Evolutionary conservation across 2,329 filamentous ascomycete species (phyloP).

Genomic region (Parastagonospora nodorum): DNA sequence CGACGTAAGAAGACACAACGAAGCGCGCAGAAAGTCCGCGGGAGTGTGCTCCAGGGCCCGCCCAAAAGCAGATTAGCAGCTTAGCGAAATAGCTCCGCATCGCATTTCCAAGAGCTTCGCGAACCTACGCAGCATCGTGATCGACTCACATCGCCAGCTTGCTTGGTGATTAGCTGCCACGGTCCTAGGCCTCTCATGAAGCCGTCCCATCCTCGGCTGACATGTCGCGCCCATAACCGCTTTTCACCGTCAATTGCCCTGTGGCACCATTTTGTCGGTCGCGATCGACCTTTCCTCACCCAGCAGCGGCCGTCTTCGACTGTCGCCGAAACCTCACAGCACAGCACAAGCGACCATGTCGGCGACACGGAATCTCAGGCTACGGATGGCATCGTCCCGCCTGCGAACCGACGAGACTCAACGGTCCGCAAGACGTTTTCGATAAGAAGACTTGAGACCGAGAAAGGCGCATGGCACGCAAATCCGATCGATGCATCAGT

Average conservation of each 20-base stretch:
- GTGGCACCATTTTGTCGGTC: conserved; percentile 41
- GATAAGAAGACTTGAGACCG: no score
- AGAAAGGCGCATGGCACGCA: no score
- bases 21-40: conserved; percentile 15
- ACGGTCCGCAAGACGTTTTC: no score
- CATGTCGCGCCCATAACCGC: conserved; percentile 41
- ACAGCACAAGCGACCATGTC: not conserved
- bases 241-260: conserved; percentile 38
- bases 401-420: no score
- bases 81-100: conserved; percentile 12
- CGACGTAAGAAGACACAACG: conserved; percentile 6
- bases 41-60: conserved; percentile 14
- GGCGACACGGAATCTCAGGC: no score
- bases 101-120: not conserved
- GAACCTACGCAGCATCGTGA: not conserved
- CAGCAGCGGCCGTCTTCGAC: conserved; percentile 26
- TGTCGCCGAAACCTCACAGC: conserved; percentile 10
- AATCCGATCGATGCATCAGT: no score
- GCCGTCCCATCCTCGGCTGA: conserved; percentile 23
- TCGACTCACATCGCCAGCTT: not conserved
- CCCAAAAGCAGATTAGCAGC: conserved; percentile 18
- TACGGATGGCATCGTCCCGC: no score
- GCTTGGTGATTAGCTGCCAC: not conserved
- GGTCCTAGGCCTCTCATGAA: conserved; percentile 31
- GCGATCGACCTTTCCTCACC: conserved; percentile 9